Evolutionary conservation across 1,139 yeast genomes (phyloP), one percentile per base, ranked within the genome.

Genomic region (Pichia sp.): DNA sequence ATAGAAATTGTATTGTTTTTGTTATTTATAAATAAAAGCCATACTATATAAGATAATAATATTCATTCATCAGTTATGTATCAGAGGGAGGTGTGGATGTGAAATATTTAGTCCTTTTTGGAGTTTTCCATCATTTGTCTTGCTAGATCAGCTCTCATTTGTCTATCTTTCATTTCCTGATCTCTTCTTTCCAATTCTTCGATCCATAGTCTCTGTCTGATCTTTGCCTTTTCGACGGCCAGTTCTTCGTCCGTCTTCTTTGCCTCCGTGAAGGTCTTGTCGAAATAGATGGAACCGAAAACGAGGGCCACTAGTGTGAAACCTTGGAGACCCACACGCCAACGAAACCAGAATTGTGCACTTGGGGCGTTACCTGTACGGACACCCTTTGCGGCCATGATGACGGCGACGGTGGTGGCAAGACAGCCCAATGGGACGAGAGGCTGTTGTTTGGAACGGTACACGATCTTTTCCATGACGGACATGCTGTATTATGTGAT

Each of bases 111-210:
- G 14, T 41, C 42, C 10, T 34, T 39, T 8, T 22, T 31, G 6
- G 28, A 17, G 40, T 38, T 34, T 45, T 24, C 21, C 37, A 50
- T 27, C 22, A 35, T 22, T 20, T 52, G 60, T 58, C 75, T 71
- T 1, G 77, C 79, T 42, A 65, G 38, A 46, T 74, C 79, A 2
- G 80, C 82, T 59, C 77, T 70, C 53, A 71, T 68, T 67, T 77
- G 82, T 61, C 91, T 74, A 53, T 76, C 81, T 64, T 85, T 83
- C 48, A 84, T 80, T 50, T 80, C 83, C 9, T 69, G 76, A 63
- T 90, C 96, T 63, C 95, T 77, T 69, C 96, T 78, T 63, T 90
- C 93, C 63, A 90, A 75, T 65, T 90, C 98, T 62, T 87, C 90
- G 55, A 90, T 85, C 98, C 98, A 90, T 59, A 90, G 65, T 59